These are phyloP conservation scores for Rhodotorula sp. DNA, from an alignment of 1,284 basidiomycete species.

Conservation along the genomic window DNA sequence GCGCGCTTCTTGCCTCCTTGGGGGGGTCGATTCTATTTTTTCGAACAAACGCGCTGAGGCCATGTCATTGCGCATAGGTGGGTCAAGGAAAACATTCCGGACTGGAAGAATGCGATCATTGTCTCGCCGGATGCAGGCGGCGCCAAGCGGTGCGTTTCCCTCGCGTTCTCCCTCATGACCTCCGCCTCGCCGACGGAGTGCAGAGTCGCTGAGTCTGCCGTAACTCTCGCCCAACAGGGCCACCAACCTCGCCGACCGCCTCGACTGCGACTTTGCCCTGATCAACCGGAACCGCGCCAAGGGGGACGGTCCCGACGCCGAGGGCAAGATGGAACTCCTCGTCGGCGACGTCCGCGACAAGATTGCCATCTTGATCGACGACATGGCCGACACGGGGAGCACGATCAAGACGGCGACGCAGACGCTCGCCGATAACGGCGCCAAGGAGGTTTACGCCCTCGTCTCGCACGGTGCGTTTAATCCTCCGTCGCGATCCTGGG, in stretches of 20 bases:
- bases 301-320: slow-evolving; percentile 56
- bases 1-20: not conserved
- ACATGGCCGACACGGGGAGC: slow-evolving; percentile 95
- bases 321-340: slow-evolving; percentile 77
- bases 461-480: slow-evolving; percentile 77
- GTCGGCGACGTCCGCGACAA: slow-evolving; percentile 96
- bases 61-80: slow-evolving; percentile 43
- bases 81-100: slow-evolving; percentile 82
- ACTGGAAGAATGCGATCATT: slow-evolving; percentile 86
- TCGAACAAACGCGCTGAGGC: slow-evolving; percentile 11
- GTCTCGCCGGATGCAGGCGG: slow-evolving; percentile 98
- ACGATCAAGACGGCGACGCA: slow-evolving; percentile 83
- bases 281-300: slow-evolving; percentile 78
- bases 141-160: slow-evolving; percentile 76
- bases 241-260: slow-evolving; percentile 90
- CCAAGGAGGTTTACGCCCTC: slow-evolving; percentile 80
- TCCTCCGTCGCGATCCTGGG: too few species aligned
- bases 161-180: not conserved
- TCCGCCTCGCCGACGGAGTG: too few species aligned
- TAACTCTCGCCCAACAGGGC: slow-evolving; percentile 58
- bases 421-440: slow-evolving; percentile 83
- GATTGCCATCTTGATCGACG: slow-evolving; percentile 92
- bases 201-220: not conserved
- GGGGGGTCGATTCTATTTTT: not conserved
- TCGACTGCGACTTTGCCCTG: slow-evolving; percentile 93